Percentiles rank a stretch among this genome's conserved stretches.
phyloP scores from a whole-genome alignment of 2,329 filamentous ascomycete species.

The Fusarium luffae region DNA sequence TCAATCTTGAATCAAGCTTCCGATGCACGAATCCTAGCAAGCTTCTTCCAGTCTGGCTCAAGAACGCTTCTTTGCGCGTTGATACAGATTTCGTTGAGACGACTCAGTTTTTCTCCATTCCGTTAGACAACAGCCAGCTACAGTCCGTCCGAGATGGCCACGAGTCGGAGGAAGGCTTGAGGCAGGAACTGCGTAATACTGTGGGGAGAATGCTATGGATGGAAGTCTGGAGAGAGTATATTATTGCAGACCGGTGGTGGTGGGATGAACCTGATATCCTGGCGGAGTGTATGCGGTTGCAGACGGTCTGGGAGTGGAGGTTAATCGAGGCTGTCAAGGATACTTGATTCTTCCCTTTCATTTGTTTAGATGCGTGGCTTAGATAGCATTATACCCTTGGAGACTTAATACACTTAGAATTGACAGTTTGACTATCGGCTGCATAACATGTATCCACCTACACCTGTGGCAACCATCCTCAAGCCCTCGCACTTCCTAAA shows the following conservation, averaged over 20 bases:
- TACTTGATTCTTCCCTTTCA: not conserved
- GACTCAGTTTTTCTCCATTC: conserved; percentile 58
- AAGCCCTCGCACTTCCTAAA: not conserved
- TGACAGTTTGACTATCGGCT: no score
- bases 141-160: conserved; percentile 35
- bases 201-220: conserved; percentile 69
- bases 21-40: conserved; percentile 69
- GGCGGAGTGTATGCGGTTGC: conserved; percentile 63
- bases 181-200: conserved; percentile 61
- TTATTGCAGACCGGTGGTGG: conserved; percentile 66
- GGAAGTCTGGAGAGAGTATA: conserved; percentile 67
- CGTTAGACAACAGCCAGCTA: conserved; percentile 34
- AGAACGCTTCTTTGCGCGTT: conserved; percentile 62
- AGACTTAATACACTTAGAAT: not conserved
- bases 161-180: conserved; percentile 47
- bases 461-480: no score
- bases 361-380: not conserved
- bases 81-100: conserved; percentile 58
- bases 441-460: no score
- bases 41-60: conserved; percentile 68
- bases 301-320: conserved; percentile 68
- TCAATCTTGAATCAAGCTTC: conserved; percentile 68
- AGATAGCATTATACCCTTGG: conserved; percentile 25
- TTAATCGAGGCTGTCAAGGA: conserved; percentile 66
- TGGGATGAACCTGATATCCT: conserved; percentile 67